A percentile compares a stretch with the other conserved stretches of the same genome.
Conservation (phyloP, 495 filamentous ascomycete species). For the Opeltia flavorubescens region DNA sequence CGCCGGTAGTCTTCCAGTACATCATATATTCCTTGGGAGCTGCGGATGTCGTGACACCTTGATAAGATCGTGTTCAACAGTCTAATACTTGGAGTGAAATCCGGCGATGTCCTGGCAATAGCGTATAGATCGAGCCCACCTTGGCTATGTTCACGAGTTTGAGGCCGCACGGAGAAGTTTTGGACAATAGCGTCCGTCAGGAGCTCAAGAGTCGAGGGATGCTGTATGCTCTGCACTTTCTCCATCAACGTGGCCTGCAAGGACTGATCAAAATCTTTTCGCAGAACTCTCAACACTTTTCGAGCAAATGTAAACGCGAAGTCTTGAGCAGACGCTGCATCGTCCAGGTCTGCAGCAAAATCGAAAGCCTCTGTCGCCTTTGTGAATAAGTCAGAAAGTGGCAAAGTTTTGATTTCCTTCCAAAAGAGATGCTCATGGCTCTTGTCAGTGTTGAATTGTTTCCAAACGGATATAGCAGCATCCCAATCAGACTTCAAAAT, state of each 20-base stretch:
- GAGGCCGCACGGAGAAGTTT: background rate
- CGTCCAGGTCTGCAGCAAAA: slow-evolving; percentile 1
- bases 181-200: slow-evolving; percentile 5
- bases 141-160: background rate
- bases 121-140: background rate
- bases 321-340: slow-evolving; percentile 4
- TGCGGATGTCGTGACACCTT: slow-evolving; percentile 25
- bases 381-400: slow-evolving; percentile 2
- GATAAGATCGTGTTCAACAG: slow-evolving; percentile 29
- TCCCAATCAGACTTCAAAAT: slow-evolving; percentile 26
- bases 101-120: background rate
- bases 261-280: background rate
- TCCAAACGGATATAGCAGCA: slow-evolving; percentile 10
- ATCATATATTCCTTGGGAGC: slow-evolving; percentile 29
- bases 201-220: background rate
- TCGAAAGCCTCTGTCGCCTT: slow-evolving; percentile 7
- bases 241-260: background rate
- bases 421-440: no score
- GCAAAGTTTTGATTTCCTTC: slow-evolving; percentile 9
- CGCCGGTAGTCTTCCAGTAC: slow-evolving; percentile 37
- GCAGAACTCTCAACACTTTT: background rate
- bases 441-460: no score
- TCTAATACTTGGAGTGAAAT: slow-evolving; percentile 13
- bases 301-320: slow-evolving; percentile 9
- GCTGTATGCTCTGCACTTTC: background rate